These are phyloP conservation scores for Fraxinus baroniana DNA, from an alignment of 305 asterid genomes.

Conservation along the genomic window DNA sequence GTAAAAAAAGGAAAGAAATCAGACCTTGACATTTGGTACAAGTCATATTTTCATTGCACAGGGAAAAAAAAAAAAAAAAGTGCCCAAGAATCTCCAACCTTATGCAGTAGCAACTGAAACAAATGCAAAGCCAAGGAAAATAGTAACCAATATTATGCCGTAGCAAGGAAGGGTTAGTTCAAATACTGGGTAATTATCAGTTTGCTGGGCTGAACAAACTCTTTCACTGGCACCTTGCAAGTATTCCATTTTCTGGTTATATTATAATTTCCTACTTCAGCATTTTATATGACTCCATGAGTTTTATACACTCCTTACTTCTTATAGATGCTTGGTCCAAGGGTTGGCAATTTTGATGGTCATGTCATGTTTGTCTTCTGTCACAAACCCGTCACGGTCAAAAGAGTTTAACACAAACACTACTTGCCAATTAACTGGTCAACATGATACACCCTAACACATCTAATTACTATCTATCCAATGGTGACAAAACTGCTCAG, in stretches of 20 bases:
- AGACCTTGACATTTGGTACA: slow-evolving; percentile 7
- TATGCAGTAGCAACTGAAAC: neutral
- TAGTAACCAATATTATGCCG: neutral
- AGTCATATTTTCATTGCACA: slow-evolving; percentile 6
- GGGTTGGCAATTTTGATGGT: neutral
- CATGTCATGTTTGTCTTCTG: neutral
- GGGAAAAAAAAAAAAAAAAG: neutral
- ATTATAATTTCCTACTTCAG: neutral
- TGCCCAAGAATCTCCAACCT: neutral
- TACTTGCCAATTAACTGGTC: neutral
- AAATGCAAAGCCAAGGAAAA: slow-evolving; percentile 1
- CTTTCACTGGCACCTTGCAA: neutral
- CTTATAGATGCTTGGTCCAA: neutral
- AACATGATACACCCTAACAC: neutral
- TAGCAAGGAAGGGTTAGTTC: neutral
- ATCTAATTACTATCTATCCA: neutral
- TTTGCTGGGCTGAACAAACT: slow-evolving; percentile 2
- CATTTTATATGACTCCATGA: slow-evolving; percentile 2
- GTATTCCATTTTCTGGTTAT: slow-evolving; percentile 4
- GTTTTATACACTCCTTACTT: neutral
- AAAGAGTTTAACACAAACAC: neutral
- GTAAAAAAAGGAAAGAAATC: slow-evolving; percentile 18
- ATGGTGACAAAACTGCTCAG: neutral
- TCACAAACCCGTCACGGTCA: neutral
- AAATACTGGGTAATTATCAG: neutral